Base-by-base conservation (phyloP, 1,284 basidiomycete species). In the Ceratobasidium papillatum region DNA sequence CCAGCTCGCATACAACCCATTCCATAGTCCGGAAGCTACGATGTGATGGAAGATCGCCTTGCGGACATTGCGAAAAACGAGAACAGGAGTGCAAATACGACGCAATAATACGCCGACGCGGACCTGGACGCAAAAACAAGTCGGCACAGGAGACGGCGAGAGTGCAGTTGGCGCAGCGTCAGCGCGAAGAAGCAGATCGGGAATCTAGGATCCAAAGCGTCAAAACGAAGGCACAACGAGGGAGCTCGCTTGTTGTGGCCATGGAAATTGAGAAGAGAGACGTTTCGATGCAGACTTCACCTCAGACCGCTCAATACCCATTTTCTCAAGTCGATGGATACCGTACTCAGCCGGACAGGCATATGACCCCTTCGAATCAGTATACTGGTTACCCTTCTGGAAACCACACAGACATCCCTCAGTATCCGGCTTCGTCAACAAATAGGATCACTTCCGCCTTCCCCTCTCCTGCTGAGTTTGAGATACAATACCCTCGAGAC, bases 101-200 rank as follows among this genome's bases (percentile, higher is more conserved):
- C 38, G 36, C 62, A 5, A 43, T n/a, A 19, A 56, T 76, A 30
- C 62, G 75, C 14, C 75, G 75, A 14, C 62, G 75, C 17, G 75
- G 75, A 38, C 75, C 75, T 19, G 75, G 75, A n/a, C 34, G 62
- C 30, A 74, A 68, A 56, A 76, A 76, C 63, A 76, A 76, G 62
- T 72, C 69, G 32, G 69, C 69, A 27, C 69, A 72, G 41, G 69
- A 72, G 52, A 72, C 69, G 1, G 69, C 69, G 12, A n/a, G 56
- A 11, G 69, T 72, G 2, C 69, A 72, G 58, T 36, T 72, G 22
- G 69, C 69, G 12, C 56, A 72, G 41, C 54, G 69, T n/a, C 69
- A 61, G 32, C 56, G 58, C 56, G 56, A 72, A 27, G 69, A 72
- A 30, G 69, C 56, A 19, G 66, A 34, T n/a, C 54, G 66, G 36